Base-by-base conservation (phyloP, 2,329 filamentous ascomycete genomes). In the Erysiphe pulchra region DNA sequence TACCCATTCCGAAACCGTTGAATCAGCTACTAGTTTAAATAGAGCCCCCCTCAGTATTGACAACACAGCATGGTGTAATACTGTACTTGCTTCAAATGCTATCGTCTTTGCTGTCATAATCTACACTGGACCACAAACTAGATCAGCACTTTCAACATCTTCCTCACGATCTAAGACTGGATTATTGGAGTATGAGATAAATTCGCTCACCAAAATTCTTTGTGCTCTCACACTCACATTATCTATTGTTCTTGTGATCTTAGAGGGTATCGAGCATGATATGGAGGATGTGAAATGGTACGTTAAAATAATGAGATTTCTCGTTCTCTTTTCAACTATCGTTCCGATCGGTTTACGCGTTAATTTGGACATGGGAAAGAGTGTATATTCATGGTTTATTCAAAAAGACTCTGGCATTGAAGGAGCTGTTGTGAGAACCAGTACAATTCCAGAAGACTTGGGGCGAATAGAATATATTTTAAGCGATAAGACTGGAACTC, bases 61-160 rank as follows among this genome's bases (percentile, higher is more conserved):
- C 61, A 94, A 98, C 57, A 95, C 90, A 8, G 90, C 92, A 10
- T 98, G 92, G 90, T 87, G 87, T 16, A 98, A 95, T 58, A 98
- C 90, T 0, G 81, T 98, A 20, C 80, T 98, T 49, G 90, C 90
- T 1, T 95, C 87, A 1, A 90, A 86, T 58, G 87, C 81, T 1
- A 81, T 74, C 4, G 90, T 90, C 0, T 68, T 93, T 48, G 87
- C 86, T 2, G 83, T 86, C 1, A 82, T 98, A 44, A 70, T 98
- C 50, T 98, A 98, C 60, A 95, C 90, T 4, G 92, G 90, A 0
- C 77, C 84, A 0, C 83, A 98, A 60, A 98, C 90, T 1, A 75
- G 92, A 48, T 92, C 92, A 24, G 86, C 90, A 6, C 68, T 98
- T 32, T 95, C 90, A 0, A 98, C 90, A 6, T 82, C 85, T 1